phyloP scores from a whole-genome alignment of 805 yeast genomes.

The Wickerhamiella cacticola region DNA sequence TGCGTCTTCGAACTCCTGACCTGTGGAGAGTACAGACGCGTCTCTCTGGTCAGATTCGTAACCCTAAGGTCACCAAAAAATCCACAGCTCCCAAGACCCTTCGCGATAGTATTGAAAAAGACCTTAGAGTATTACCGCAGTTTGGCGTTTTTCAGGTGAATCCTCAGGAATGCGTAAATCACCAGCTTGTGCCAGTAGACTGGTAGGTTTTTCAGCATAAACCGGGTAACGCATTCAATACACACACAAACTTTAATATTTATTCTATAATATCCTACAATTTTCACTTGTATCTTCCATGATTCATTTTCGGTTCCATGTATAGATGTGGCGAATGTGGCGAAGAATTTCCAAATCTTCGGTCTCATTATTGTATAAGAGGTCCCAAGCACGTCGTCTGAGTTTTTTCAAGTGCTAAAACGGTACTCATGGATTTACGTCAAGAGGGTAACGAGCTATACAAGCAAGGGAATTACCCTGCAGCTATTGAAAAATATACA shows the following conservation, averaged over 20 bases:
- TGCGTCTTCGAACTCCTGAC: conserved; percentile 45
- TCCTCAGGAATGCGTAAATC: conserved; percentile 6
- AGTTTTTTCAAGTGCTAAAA: not conserved
- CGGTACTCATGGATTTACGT: conserved; percentile 20
- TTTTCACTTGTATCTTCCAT: not conserved
- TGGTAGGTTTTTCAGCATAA: no score
- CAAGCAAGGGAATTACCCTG: conserved; percentile 28
- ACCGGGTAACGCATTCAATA: no score
- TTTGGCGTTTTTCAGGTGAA: conserved; percentile 2
- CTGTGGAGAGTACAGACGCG: conserved; percentile 43
- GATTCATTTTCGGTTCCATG: not conserved
- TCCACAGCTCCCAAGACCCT: not conserved
- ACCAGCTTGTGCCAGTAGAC: conserved; percentile 7
- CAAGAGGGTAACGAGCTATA: conserved; percentile 31
- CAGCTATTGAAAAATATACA: conserved; percentile 27
- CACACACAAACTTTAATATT: no score
- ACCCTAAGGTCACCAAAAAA: not conserved
- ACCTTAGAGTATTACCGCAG: not conserved
- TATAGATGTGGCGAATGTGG: conserved; percentile 3
- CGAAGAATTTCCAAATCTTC: conserved; percentile 7
- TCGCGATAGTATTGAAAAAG: conserved; percentile 1
- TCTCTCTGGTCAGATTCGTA: conserved; percentile 11
- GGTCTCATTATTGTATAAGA: not conserved
- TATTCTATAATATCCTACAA: not conserved
- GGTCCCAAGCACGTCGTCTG: not conserved